A percentile compares a stretch with the other conserved stretches of the same genome.
phyloP scores from a whole-genome alignment of 2,329 filamentous ascomycete genomes.

The Apiospora hydei region DNA sequence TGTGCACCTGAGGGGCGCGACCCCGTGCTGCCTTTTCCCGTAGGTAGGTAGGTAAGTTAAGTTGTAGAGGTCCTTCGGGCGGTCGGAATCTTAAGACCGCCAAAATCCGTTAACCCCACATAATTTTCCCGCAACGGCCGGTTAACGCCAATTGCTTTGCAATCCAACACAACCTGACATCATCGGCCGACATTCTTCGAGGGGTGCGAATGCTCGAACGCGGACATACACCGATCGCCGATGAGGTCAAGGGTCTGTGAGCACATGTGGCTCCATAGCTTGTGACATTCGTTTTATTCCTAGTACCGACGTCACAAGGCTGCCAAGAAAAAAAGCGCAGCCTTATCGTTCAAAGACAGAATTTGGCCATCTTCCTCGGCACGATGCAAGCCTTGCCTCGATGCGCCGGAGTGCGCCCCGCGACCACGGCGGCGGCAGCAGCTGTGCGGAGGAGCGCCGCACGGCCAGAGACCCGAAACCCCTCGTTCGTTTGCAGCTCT shows the following conservation, averaged over 20 bases:
- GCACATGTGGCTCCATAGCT: not conserved
- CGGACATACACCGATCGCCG: conserved; percentile 1
- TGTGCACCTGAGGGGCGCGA: not conserved
- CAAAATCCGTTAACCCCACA: conserved; percentile 13
- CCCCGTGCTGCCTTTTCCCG: conserved; percentile 5
- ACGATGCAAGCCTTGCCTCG: conserved; percentile 24
- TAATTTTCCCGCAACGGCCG: conserved; percentile 8
- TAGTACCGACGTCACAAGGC: not conserved
- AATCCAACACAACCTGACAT: conserved; percentile 16
- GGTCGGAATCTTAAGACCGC: not conserved
- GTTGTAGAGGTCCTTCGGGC: not conserved
- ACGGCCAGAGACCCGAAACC: not conserved
- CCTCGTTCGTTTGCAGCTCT: not conserved
- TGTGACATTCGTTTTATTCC: not conserved
- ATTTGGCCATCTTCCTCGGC: not conserved
- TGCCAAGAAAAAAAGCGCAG: not conserved
- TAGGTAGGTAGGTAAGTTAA: not conserved
- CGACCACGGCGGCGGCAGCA: not conserved
- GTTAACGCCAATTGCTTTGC: not conserved
- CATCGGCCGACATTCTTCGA: not conserved
- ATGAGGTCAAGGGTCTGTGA: not conserved
- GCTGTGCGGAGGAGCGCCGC: not conserved
- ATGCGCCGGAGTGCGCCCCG: conserved; percentile 11
- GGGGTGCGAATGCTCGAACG: not conserved
- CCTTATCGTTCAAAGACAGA: not conserved